Evolutionary conservation across 73 alveolate species (phyloP).

Genomic region (Tetrahymena elliotti): DNA sequence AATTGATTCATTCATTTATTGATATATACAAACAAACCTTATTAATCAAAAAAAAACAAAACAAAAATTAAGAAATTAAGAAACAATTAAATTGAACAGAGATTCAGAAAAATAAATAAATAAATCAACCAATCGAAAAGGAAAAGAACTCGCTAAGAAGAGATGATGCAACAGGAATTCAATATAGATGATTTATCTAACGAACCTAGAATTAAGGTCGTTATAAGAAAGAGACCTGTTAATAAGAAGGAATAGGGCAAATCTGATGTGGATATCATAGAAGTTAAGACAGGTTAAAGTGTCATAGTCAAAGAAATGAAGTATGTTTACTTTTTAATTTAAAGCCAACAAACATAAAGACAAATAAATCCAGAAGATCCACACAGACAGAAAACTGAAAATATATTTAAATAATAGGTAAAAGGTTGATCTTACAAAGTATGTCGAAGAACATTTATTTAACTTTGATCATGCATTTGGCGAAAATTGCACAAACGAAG

Average conservation of each 20-base stretch:
- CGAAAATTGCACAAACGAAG: slow-evolving; percentile 88
- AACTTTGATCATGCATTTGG: slow-evolving; percentile 92
- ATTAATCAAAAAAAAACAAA: neutral
- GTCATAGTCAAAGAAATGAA: slow-evolving; percentile 96
- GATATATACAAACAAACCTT: neutral
- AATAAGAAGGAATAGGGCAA: slow-evolving; percentile 83
- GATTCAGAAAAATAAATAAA: neutral
- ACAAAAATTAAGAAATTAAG: neutral
- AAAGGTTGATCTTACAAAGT: slow-evolving; percentile 98
- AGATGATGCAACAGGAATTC: neutral
- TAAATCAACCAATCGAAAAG: neutral
- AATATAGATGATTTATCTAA: slow-evolving; percentile 1
- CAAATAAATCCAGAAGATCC: neutral
- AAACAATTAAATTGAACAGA: neutral
- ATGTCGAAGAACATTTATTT: slow-evolving; percentile 96
- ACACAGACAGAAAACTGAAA: neutral
- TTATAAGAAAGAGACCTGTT: slow-evolving; percentile 99
- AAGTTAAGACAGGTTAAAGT: slow-evolving; percentile 55
- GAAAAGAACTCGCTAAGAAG: neutral
- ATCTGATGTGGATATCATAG: slow-evolving; percentile 87
- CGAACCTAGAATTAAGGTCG: slow-evolving; percentile 94
- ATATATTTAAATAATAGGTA: slow-evolving; percentile 38
- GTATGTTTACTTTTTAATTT: slow-evolving; percentile 28
- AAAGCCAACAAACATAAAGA: neutral
- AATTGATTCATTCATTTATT: no score